These are phyloP conservation scores for Colletotrichum tanaceti DNA, from an alignment of 2,329 filamentous ascomycete genomes.

Conservation along the genomic window DNA sequence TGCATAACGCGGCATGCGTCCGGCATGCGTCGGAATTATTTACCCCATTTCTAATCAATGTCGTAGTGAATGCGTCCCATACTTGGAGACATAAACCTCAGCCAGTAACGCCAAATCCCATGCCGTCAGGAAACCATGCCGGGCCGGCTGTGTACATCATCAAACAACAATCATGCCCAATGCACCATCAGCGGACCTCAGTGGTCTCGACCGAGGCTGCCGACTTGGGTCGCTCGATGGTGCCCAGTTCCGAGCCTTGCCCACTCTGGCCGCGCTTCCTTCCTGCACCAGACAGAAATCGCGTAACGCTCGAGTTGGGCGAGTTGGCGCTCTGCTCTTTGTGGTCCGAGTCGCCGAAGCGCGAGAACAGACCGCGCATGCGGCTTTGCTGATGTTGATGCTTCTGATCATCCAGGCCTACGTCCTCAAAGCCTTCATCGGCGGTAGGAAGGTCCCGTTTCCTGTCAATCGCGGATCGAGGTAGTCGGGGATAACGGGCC, in stretches of 20 bases:
- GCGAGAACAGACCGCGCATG: conserved; percentile 81
- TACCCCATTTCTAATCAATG: conserved; percentile 27
- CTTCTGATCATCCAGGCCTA: conserved; percentile 83
- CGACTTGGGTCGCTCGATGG: conserved; percentile 62
- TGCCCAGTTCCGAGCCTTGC: conserved; percentile 76
- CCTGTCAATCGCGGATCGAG: conserved; percentile 70
- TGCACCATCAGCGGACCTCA: conserved; percentile 37
- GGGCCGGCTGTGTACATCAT: conserved; percentile 16
- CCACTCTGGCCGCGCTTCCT: conserved; percentile 79
- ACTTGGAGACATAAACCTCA: conserved; percentile 12
- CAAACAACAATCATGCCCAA: conserved; percentile 14
- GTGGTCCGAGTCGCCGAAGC: conserved; percentile 74
- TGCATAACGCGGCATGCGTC: conserved; percentile 33
- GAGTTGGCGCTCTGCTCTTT: conserved; percentile 49
- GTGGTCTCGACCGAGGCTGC: conserved; percentile 45
- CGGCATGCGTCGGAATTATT: background rate
- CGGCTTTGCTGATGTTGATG: conserved; percentile 48
- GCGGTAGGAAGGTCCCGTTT: conserved; percentile 72
- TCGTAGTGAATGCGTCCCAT: conserved; percentile 36
- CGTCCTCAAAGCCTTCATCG: conserved; percentile 88
- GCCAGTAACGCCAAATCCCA: conserved; percentile 30
- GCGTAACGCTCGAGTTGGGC: conserved; percentile 55
- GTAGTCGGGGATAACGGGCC: conserved; percentile 70
- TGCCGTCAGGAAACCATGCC: conserved; percentile 17
- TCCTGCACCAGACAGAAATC: conserved; percentile 73